These are phyloP conservation scores for Hibiscus trionum DNA, from an alignment of 345 rosid genomes.

Conservation along the genomic window DNA sequence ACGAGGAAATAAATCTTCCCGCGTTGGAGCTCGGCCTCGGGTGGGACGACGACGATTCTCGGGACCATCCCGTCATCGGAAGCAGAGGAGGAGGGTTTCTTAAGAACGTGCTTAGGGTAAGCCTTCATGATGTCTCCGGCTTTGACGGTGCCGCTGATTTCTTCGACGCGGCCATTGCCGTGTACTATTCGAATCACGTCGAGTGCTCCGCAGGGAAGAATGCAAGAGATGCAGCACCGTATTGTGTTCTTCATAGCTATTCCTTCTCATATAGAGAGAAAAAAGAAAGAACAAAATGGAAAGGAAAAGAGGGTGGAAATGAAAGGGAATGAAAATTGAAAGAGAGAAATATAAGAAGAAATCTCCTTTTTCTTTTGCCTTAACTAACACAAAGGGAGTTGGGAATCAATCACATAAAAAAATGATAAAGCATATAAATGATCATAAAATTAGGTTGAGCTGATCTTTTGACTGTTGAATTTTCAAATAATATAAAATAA, in stretches of 20 bases:
- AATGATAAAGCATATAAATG: neutral
- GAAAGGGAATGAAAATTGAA: neutral
- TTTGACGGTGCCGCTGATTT: conserved; percentile 67
- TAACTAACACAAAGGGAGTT: conserved; percentile 5
- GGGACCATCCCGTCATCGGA: conserved; percentile 53
- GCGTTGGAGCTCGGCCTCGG: conserved; percentile 86
- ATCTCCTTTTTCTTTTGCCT: conserved; percentile 17
- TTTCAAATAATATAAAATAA: no score
- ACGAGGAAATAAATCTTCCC: conserved; percentile 94
- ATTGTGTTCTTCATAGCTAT: conserved; percentile 68
- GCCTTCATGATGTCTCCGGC: conserved; percentile 85
- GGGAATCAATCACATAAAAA: conserved; percentile 26
- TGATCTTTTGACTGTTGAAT: no score
- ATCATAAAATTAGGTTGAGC: no score
- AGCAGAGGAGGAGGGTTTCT: conserved; percentile 53
- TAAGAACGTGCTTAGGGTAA: conserved; percentile 77
- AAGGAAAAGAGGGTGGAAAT: conserved; percentile 12
- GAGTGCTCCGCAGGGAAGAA: conserved; percentile 90
- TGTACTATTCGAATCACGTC: conserved; percentile 95
- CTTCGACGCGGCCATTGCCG: conserved; percentile 83
- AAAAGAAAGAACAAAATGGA: neutral
- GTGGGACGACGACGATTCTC: conserved; percentile 77
- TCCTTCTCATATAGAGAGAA: conserved; percentile 14
- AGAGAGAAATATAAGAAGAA: conserved; percentile 8
- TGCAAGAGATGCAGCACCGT: conserved; percentile 95